Evolutionary conservation across 2,329 filamentous ascomycete species (phyloP).

Genomic region (Phaeophleospora eucalypticola): DNA sequence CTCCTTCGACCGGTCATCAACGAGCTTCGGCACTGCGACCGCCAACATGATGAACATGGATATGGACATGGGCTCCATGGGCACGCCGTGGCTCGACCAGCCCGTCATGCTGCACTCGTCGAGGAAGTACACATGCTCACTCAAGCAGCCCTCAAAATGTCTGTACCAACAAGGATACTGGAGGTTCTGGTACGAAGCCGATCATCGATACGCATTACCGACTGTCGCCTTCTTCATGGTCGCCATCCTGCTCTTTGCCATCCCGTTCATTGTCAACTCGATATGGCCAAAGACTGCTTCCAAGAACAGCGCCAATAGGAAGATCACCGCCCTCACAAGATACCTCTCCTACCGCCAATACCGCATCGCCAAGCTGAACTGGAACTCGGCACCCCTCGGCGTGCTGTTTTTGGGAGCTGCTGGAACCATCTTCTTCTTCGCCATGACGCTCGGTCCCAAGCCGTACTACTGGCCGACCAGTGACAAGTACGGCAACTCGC

Average conservation of each 20-base stretch:
- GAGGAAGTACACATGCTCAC: slow-evolving; percentile 28
- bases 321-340: slow-evolving; percentile 35
- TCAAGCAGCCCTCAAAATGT: slow-evolving; percentile 42
- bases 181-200: slow-evolving; percentile 53
- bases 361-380: slow-evolving; percentile 33
- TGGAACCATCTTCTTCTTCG: slow-evolving; percentile 47
- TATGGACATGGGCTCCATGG: slow-evolving; percentile 9
- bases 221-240: slow-evolving; percentile 53
- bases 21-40: neutral
- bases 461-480: slow-evolving; percentile 52
- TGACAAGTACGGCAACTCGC: slow-evolving; percentile 46
- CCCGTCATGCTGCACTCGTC: slow-evolving; percentile 42
- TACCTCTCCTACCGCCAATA: slow-evolving; percentile 43
- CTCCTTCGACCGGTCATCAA: no score
- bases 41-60: slow-evolving; percentile 9
- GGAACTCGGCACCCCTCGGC: slow-evolving; percentile 45
- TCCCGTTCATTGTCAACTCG: slow-evolving; percentile 35
- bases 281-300: slow-evolving; percentile 5
- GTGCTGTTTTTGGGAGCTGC: slow-evolving; percentile 39
- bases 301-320: slow-evolving; percentile 14
- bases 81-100: slow-evolving; percentile 37
- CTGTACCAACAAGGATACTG: slow-evolving; percentile 45
- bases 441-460: slow-evolving; percentile 36
- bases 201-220: slow-evolving; percentile 50
- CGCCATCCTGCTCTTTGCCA: slow-evolving; percentile 46